phyloP scores from a whole-genome alignment of 805 yeast species.

The Geotrichum ghanense region DNA sequence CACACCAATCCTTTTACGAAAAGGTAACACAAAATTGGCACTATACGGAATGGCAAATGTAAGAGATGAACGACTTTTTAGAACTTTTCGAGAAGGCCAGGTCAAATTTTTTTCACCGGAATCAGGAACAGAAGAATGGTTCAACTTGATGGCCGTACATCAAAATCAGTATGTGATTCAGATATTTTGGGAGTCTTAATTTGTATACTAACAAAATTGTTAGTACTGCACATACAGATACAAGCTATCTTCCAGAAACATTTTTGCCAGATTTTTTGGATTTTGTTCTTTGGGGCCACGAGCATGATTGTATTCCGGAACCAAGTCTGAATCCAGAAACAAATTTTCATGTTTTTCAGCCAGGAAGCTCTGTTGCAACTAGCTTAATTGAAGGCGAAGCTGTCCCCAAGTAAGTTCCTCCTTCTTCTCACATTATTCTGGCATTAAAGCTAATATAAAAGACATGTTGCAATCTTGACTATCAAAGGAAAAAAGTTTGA shows the following conservation, averaged over 20 bases:
- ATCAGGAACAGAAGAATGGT: conserved; percentile 54
- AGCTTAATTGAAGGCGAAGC: conserved; percentile 80
- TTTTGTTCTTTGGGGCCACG: conserved; percentile 93
- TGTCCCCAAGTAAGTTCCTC: conserved; percentile 24
- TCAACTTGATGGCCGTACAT: conserved; percentile 75
- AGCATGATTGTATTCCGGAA: conserved; percentile 81
- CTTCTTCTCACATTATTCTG: background rate
- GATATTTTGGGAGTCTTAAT: background rate
- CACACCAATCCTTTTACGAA: conserved; percentile 67
- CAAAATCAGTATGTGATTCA: conserved; percentile 51
- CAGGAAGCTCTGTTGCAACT: conserved; percentile 92
- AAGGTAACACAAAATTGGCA: conserved; percentile 74
- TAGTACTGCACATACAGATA: conserved; percentile 60
- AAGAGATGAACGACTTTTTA: conserved; percentile 75
- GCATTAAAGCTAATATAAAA: too few relatives aligned
- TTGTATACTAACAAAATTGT: background rate
- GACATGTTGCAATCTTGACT: conserved; percentile 61
- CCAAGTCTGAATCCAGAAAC: conserved; percentile 42
- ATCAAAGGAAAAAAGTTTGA: conserved; percentile 46
- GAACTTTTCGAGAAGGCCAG: conserved; percentile 69
- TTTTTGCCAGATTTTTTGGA: conserved; percentile 75
- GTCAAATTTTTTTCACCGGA: conserved; percentile 71
- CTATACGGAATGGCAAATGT: conserved; percentile 83
- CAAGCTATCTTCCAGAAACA: conserved; percentile 74
- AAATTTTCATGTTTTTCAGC: conserved; percentile 73